Percentiles rank a stretch among this genome's conserved stretches.
phyloP scores from a whole-genome alignment of 2,329 filamentous ascomycete genomes.

The Cladosporium sp. region DNA sequence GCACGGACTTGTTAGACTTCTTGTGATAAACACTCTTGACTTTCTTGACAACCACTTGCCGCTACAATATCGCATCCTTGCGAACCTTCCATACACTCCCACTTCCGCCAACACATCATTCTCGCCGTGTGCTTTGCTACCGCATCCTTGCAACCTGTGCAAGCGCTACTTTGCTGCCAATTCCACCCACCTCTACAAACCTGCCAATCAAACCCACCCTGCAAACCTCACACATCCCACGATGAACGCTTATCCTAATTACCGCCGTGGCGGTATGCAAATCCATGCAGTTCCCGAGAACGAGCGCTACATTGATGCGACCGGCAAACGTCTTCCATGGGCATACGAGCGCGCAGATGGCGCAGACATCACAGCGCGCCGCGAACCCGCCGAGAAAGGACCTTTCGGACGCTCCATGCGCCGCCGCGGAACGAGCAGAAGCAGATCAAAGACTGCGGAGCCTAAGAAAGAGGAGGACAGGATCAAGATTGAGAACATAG shows the following conservation, averaged over 20 bases:
- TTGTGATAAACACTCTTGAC: constrained; percentile 3
- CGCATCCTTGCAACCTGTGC: too few species aligned
- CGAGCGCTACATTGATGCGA: constrained; percentile 61
- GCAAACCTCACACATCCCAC: background rate
- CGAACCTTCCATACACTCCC: background rate
- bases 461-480: constrained; percentile 60
- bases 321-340: constrained; percentile 63
- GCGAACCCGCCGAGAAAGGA: constrained; percentile 58
- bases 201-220: too few species aligned
- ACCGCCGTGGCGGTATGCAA: constrained; percentile 52
- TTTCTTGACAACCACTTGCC: constrained; percentile 12
- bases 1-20: background rate
- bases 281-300: constrained; percentile 65
- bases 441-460: constrained; percentile 54
- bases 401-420: constrained; percentile 58
- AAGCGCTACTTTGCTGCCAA: too few species aligned
- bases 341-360: constrained; percentile 49
- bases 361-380: constrained; percentile 21
- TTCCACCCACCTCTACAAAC: too few species aligned
- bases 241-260: constrained; percentile 16
- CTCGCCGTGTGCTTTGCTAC: background rate
- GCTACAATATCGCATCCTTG: background rate
- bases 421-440: constrained; percentile 49
- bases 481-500: constrained; percentile 45
- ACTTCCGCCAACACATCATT: background rate